A percentile compares a stretch with the other conserved stretches of the same genome.
phyloP scores from a whole-genome alignment of 345 rosid genomes.

The Geranium rotundifolium region DNA sequence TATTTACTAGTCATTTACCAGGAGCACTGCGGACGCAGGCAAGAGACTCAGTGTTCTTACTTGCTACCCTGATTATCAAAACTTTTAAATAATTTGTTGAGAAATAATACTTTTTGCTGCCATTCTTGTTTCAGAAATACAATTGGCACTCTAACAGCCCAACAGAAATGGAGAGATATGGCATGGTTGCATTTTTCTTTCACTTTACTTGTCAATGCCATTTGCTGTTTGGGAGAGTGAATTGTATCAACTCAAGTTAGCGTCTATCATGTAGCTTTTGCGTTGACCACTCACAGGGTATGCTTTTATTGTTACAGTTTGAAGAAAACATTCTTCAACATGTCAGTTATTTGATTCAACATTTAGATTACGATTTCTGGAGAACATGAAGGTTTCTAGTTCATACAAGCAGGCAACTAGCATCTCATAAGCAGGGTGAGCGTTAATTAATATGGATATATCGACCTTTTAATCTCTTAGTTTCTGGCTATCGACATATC shows the following conservation, averaged over 20 bases:
- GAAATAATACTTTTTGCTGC: slow-evolving; percentile 4
- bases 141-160: slow-evolving; percentile 89
- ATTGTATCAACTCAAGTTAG: slow-evolving; percentile 1
- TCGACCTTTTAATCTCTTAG: no score
- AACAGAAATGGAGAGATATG: slow-evolving; percentile 93
- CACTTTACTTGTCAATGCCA: slow-evolving; percentile 71
- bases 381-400: slow-evolving; percentile 59
- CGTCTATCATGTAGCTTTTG: slow-evolving; percentile 4
- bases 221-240: slow-evolving; percentile 57
- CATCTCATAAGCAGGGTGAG: slow-evolving; percentile 66
- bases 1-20: slow-evolving; percentile 71
- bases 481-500: no score
- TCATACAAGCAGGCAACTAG: slow-evolving; percentile 53
- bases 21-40: slow-evolving; percentile 59
- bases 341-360: slow-evolving; percentile 42
- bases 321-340: slow-evolving; percentile 49
- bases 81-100: not conserved
- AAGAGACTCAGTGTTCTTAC: slow-evolving; percentile 6
- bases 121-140: slow-evolving; percentile 43
- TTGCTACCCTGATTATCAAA: not conserved
- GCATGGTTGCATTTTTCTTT: slow-evolving; percentile 82
- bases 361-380: slow-evolving; percentile 58
- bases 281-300: slow-evolving; percentile 22
- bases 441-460: not conserved
- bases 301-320: slow-evolving; percentile 34